A percentile compares a stretch with the other conserved stretches of the same genome.
These are phyloP conservation scores for Hirsutella minnesotensis DNA, from an alignment of 2,329 filamentous ascomycete species.

Conservation along the genomic window DNA sequence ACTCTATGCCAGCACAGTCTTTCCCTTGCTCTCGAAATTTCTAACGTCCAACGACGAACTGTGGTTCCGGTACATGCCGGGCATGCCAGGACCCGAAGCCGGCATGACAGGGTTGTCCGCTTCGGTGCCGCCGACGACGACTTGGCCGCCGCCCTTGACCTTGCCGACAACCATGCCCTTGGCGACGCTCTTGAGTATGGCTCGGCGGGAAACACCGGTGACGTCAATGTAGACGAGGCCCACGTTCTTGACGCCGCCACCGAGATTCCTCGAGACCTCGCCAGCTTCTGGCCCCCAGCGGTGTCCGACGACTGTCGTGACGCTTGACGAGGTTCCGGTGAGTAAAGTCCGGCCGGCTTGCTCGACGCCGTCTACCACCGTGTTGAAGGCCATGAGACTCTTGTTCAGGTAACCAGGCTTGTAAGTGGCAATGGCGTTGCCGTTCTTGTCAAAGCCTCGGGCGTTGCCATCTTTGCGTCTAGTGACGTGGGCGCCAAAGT, in stretches of 20 bases:
- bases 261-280: conserved; percentile 60
- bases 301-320: conserved; percentile 78
- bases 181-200: conserved; percentile 86
- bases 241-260: conserved; percentile 88
- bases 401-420: conserved; percentile 93
- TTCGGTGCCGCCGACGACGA: conserved; percentile 60
- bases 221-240: conserved; percentile 96
- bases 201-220: conserved; percentile 77
- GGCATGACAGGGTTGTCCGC: conserved; percentile 6
- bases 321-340: conserved; percentile 61
- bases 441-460: conserved; percentile 58
- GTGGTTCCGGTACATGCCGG: conserved; percentile 14
- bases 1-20: no score
- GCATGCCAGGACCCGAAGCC: conserved; percentile 4
- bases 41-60: neutral
- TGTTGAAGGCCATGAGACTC: conserved; percentile 91
- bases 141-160: conserved; percentile 60
- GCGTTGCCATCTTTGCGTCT: conserved; percentile 37
- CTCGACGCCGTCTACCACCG: conserved; percentile 86
- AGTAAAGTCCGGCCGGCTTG: conserved; percentile 73
- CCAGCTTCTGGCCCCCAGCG: conserved; percentile 81
- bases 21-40: no score
- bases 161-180: conserved; percentile 91
- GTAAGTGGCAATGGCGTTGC: conserved; percentile 51
- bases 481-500: conserved; percentile 64